Percentiles rank a stretch among this genome's conserved stretches.
phyloP scores from a whole-genome alignment of 2,329 filamentous ascomycete genomes.

The Helicocarpus griseus region DNA sequence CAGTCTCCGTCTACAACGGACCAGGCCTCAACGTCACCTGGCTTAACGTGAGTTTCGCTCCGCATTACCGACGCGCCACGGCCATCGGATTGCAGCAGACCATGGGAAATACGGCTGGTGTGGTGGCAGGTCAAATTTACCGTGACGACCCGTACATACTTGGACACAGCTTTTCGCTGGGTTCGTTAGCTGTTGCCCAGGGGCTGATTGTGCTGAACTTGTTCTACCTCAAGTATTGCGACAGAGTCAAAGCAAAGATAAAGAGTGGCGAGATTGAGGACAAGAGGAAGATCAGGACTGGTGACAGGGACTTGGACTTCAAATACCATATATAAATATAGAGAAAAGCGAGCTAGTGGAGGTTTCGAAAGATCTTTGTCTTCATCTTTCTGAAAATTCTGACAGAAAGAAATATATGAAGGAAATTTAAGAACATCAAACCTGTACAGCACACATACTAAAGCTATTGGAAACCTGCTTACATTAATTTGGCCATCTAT shows the following conservation, averaged over 20 bases:
- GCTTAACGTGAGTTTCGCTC: constrained; percentile 40
- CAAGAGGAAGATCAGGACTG: constrained; percentile 36
- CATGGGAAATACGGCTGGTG: constrained; percentile 40
- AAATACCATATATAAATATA: constrained; percentile 31
- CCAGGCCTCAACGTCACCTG: constrained; percentile 40
- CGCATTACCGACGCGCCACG: constrained; percentile 40
- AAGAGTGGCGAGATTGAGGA: constrained; percentile 35
- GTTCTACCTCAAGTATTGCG: constrained; percentile 36
- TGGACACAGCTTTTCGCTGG: constrained; percentile 29
- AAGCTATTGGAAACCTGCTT: not conserved
- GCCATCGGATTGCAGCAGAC: constrained; percentile 40
- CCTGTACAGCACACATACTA: not conserved
- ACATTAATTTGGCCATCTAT: too few species aligned
- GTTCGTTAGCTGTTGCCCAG: constrained; percentile 26
- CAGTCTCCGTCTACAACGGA: constrained; percentile 39
- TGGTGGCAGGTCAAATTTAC: constrained; percentile 41
- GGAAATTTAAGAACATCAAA: not conserved
- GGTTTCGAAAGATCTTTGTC: not conserved
- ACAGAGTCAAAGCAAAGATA: constrained; percentile 31
- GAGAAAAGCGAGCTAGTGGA: not conserved
- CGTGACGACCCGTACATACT: constrained; percentile 26
- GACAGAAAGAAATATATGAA: not conserved
- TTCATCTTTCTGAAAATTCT: not conserved
- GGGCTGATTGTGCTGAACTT: constrained; percentile 32
- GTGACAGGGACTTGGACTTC: constrained; percentile 41